phyloP scores from a whole-genome alignment of 106 monocot genomes.

The Gastrodia elata region DNA sequence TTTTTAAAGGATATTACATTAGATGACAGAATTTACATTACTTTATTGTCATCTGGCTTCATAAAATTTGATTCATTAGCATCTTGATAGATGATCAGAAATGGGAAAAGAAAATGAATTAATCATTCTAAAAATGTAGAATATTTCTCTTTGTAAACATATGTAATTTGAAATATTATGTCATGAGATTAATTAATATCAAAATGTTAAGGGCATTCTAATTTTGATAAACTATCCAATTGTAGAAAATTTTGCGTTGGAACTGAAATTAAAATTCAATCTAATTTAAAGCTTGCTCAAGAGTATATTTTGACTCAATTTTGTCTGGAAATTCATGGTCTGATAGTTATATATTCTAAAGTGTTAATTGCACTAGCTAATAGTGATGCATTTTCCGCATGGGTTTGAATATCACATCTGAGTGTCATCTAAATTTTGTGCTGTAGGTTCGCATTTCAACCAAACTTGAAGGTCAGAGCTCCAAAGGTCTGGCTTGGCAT shows the following conservation, averaged over 20 bases:
- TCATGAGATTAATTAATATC: background rate
- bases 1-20: too few species aligned
- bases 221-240: background rate
- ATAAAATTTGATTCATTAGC: too few species aligned
- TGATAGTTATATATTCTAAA: background rate
- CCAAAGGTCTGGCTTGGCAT: constrained; percentile 53
- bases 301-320: background rate
- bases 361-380: background rate
- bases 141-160: background rate
- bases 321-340: background rate
- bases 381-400: background rate
- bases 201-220: background rate
- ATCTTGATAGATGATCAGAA: too few species aligned
- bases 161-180: too few species aligned
- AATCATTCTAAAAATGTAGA: too few species aligned
- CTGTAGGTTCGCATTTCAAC: constrained; percentile 74
- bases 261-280: background rate
- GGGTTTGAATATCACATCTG: background rate
- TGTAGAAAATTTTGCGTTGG: background rate
- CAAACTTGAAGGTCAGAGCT: constrained; percentile 60
- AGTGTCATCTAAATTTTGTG: constrained; percentile 5
- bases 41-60: too few species aligned
- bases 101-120: too few species aligned
- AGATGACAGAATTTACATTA: too few species aligned
- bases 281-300: background rate